phyloP scores from a whole-genome alignment of 352 stramenopile genomes.

The Phytophthora quininea region DNA sequence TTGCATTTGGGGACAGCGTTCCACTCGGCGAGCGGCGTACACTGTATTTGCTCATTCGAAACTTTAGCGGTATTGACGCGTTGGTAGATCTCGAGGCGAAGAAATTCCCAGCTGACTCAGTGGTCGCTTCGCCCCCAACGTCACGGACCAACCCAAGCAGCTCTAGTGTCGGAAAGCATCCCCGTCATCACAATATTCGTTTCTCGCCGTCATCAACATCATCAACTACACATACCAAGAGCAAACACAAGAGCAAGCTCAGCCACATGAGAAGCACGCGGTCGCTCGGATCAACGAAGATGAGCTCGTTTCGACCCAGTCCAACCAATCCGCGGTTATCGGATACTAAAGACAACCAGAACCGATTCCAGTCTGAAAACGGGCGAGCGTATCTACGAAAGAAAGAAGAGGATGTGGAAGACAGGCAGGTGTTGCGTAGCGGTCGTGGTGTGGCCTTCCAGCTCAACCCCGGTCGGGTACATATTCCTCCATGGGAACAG shows the following conservation, averaged over 20 bases:
- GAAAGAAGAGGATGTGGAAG: slow-evolving; percentile 48
- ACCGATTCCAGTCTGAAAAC: slow-evolving; percentile 63
- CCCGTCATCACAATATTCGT: slow-evolving; percentile 1
- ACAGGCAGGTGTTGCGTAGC: slow-evolving; percentile 48
- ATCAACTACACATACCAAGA: slow-evolving; percentile 11
- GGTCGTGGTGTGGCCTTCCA: slow-evolving; percentile 68
- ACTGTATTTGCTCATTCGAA: slow-evolving; percentile 67
- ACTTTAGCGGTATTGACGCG: slow-evolving; percentile 79
- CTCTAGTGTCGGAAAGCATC: not conserved
- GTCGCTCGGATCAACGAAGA: slow-evolving; percentile 11
- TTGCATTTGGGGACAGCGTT: slow-evolving; percentile 69
- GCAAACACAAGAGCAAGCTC: slow-evolving; percentile 8
- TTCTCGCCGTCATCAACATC: slow-evolving; percentile 12
- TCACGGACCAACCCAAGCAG: not conserved
- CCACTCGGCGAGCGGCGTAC: slow-evolving; percentile 58
- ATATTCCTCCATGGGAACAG: slow-evolving; percentile 68
- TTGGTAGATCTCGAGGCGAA: slow-evolving; percentile 66
- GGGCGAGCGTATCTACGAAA: slow-evolving; percentile 52
- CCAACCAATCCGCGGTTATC: slow-evolving; percentile 42
- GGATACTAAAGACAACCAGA: slow-evolving; percentile 44
- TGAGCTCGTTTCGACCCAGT: slow-evolving; percentile 11
- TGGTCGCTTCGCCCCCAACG: slow-evolving; percentile 3
- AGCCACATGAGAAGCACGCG: not conserved
- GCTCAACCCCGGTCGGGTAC: slow-evolving; percentile 29
- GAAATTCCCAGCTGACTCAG: slow-evolving; percentile 42